Base-by-base conservation (phyloP, 202 grass and related monocot species). In the Brachypodium distachyon region DNA sequence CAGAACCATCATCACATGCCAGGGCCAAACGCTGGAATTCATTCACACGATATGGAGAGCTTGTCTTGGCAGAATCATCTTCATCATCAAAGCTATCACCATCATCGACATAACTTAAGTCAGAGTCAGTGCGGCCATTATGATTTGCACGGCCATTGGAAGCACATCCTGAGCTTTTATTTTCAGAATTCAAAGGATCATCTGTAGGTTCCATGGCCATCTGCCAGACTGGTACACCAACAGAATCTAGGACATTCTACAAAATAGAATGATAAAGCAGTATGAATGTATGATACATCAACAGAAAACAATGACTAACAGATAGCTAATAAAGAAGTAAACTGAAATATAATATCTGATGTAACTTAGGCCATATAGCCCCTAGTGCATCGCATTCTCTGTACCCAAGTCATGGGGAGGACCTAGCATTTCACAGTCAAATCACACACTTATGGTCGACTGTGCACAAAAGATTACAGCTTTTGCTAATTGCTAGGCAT, bases 1-100 rank as follows among this genome's bases (percentile, higher is more conserved):
- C 62, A 73, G 86, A 96, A 39, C 96, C 92, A 89, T 99, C 90
- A 28, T 96, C 92, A 49, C 96, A 99, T 3, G 96, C 96, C 77
- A 99, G 65, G 12, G 89, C 96, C 60, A 99, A 54, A 22, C 83
- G 82, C 73, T 83, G 90, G 67, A 84, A 76, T 12, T 82, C 79
- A 28, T 71, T 80, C 34, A 38, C 74, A 73, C 65, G 21, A 67
- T 74, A 47, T 46, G 62, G 53, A 38, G 81, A 82, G 67, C 67
- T 79, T 56, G 77, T 83, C 34, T 85, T 77, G 16, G 69, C 47
- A 31, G 57, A 61, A 55, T 85, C 66, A 32, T 81, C 71, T 25
- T 94, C 91, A 77, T 90, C 82, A 39, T 90, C 91, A 36, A 77
- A 87, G 77, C 14, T 74, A 18, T 84, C 76, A 63, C 89, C 88